Evolutionary conservation across 352 stramenopile species (phyloP), one percentile per base, ranked within the genome.

Genomic region (Elongisporangium prolatum): DNA sequence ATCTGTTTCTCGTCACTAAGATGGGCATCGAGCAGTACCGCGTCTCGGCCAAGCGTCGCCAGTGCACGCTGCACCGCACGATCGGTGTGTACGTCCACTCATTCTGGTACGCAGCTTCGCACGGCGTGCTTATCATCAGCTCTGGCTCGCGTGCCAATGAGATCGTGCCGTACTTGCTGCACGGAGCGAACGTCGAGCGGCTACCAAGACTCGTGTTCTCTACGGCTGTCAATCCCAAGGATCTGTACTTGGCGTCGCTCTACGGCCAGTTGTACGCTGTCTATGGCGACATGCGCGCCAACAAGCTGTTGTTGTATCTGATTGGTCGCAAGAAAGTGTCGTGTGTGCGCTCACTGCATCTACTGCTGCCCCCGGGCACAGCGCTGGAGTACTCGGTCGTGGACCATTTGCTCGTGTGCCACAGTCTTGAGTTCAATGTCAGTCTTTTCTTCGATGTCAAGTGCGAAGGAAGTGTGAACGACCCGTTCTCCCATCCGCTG

Each of bases 371-470:
- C 0, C 68, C 74, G 0, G 73, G 74, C 16, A 86, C 80, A 7
- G 65, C 68, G 21, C 50, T 90, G 21, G 70, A 86, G 57, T 89
- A 78, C 60, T 95, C 85, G 4, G 80, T 91, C 6, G 79, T 95
- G 37, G 85, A 95, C 68, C 89, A 95, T 51, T 48, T 95, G 50
- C 75, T 95, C 5, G 80, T 90, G 5, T 92, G 78, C 60, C 85
- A 95, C 61, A 91, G 83, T 57, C 56, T 90, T 48, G 79, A 89
- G 57, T 93, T 90, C 57, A 87, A 82, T 38, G 85, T 93, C 40
- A 84, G 75, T 16, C 56, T 91, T 6, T 86, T 95, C 68, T 95
- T 89, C 59, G 85, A 95, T 56, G 73, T 91, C 21, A 83, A 74
- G 60, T 88, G 79, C 24, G 81, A 85, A 13, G 53, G 63, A 2